phyloP scores from a whole-genome alignment of 108 stramenopile species.

The Epipyxis sp. region DNA sequence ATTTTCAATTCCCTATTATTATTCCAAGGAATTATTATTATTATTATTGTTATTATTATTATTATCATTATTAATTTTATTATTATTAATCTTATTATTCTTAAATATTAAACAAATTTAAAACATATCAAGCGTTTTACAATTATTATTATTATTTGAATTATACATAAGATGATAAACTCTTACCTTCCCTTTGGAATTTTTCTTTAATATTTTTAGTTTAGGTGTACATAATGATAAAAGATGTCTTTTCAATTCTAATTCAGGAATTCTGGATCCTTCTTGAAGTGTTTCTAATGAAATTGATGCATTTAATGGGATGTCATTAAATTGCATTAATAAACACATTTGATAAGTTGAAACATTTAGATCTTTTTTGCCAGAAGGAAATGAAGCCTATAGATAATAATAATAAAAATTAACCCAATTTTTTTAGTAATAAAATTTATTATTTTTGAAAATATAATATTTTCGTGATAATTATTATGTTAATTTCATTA shows the following conservation, averaged over 20 bases:
- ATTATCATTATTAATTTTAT: no score
- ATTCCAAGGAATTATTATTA: neutral
- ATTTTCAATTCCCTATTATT: neutral
- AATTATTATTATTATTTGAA: no score
- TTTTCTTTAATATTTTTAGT: constrained; percentile 81
- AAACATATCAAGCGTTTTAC: no score
- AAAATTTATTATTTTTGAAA: no score
- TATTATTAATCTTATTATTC: no score
- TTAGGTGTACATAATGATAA: constrained; percentile 92
- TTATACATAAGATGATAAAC: neutral
- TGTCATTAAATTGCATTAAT: constrained; percentile 85
- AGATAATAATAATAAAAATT: constrained; percentile 24
- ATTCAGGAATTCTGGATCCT: constrained; percentile 77
- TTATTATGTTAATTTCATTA: no score
- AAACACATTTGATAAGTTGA: constrained; percentile 98
- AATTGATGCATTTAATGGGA: constrained; percentile 48
- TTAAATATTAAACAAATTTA: no score
- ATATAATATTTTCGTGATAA: no score
- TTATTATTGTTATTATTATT: no score
- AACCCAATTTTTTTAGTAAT: no score
- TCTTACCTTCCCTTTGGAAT: constrained; percentile 74
- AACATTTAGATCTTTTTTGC: constrained; percentile 80
- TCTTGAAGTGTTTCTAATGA: constrained; percentile 74
- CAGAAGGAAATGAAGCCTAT: constrained; percentile 65
- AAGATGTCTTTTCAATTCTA: constrained; percentile 83